These are phyloP conservation scores for Solanum chilense DNA, from an alignment of 257 asterid species.

Conservation along the genomic window DNA sequence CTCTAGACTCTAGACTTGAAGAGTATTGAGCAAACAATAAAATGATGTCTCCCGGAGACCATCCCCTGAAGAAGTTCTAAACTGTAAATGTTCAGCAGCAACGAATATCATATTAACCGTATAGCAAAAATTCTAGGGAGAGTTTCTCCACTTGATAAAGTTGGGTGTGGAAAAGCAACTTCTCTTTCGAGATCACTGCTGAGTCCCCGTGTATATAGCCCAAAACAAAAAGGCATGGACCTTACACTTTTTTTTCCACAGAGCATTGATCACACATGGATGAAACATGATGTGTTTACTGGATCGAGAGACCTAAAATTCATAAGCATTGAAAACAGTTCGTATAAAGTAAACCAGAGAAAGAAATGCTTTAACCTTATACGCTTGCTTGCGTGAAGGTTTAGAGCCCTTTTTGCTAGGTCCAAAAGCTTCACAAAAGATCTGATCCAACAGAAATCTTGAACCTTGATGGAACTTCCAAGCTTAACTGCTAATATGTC, in stretches of 20 bases:
- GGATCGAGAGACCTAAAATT: no score
- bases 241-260: not conserved
- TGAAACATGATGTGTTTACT: not conserved
- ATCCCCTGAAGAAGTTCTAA: constrained; percentile 28
- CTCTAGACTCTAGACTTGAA: constrained; percentile 46
- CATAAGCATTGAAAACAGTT: no score
- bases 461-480: constrained; percentile 16
- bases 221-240: not conserved
- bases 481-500: constrained; percentile 12
- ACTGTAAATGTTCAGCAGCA: constrained; percentile 4
- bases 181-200: constrained; percentile 11
- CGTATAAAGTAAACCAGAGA: no score
- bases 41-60: constrained; percentile 47
- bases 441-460: no score
- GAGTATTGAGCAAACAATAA: constrained; percentile 44
- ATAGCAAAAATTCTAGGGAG: constrained; percentile 42
- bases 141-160: constrained; percentile 19
- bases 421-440: no score
- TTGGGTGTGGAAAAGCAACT: constrained; percentile 27
- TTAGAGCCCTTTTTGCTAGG: no score
- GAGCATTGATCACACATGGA: not conserved
- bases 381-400: no score
- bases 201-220: constrained; percentile 14
- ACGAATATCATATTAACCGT: constrained; percentile 43
- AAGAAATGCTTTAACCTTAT: not conserved